Evolutionary conservation across 148 eudicot species (phyloP).

Genomic region (Amaranthus hypochondriacus): DNA sequence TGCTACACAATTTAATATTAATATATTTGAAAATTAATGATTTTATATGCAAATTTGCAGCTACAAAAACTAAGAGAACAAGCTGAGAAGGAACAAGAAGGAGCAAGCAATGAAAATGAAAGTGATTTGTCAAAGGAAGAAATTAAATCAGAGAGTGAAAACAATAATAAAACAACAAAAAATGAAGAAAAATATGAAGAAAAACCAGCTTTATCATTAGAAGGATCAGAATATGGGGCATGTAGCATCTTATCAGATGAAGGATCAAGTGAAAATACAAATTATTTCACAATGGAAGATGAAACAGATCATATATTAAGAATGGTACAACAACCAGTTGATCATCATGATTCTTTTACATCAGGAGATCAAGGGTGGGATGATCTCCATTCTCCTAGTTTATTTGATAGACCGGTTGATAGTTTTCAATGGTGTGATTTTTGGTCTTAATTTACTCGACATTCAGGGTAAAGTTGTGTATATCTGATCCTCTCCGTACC

Average conservation of each 20-base stretch:
- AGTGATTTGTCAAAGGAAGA: not conserved
- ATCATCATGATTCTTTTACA: slow-evolving; percentile 23
- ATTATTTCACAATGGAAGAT: slow-evolving; percentile 35
- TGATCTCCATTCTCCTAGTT: slow-evolving; percentile 28
- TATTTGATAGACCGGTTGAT: slow-evolving; percentile 32
- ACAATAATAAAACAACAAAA: not conserved
- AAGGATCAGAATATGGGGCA: slow-evolving; percentile 31
- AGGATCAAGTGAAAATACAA: slow-evolving; percentile 35
- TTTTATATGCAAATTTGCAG: slow-evolving; percentile 27
- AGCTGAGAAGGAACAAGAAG: slow-evolving; percentile 24
- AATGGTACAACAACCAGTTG: slow-evolving; percentile 30
- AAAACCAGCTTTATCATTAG: slow-evolving; percentile 26
- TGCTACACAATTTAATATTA: too few relatives aligned
- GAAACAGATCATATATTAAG: slow-evolving; percentile 27
- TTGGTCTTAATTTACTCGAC: slow-evolving; percentile 35
- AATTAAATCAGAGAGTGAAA: slow-evolving; percentile 22
- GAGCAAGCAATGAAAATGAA: not conserved
- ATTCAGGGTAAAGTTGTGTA: slow-evolving; percentile 5
- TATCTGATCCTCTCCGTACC: slow-evolving; percentile 1
- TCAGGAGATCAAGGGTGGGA: slow-evolving; percentile 37
- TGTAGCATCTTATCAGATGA: slow-evolving; percentile 39
- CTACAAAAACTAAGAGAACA: slow-evolving; percentile 42
- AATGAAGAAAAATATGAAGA: slow-evolving; percentile 10
- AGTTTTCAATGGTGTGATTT: slow-evolving; percentile 60
- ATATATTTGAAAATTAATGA: not conserved